A percentile compares a stretch with the other conserved stretches of the same genome.
These are phyloP conservation scores for Cicer bijugum DNA, from an alignment of 306 rosid genomes.

Conservation along the genomic window DNA sequence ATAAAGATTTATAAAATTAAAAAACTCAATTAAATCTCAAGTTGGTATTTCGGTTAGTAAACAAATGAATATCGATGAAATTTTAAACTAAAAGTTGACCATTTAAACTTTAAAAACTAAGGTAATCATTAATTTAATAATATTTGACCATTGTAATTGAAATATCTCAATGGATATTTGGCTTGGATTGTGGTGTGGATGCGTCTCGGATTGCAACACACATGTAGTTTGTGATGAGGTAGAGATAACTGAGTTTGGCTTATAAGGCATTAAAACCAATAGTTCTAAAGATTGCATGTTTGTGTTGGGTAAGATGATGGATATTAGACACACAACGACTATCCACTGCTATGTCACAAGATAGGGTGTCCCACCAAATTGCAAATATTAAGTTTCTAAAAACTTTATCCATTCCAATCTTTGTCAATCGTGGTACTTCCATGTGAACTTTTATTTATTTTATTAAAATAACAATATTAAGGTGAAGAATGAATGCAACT, in stretches of 20 bases:
- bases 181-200: conserved; percentile 37
- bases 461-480: neutral
- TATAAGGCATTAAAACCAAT: neutral
- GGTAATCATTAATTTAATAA: no score
- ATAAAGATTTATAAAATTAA: neutral
- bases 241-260: conserved; percentile 34
- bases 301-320: conserved; percentile 39
- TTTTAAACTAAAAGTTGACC: no score
- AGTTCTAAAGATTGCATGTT: conserved; percentile 43
- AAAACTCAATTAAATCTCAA: neutral
- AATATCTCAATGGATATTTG: neutral
- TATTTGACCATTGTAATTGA: neutral
- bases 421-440: conserved; percentile 48
- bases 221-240: conserved; percentile 48
- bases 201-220: conserved; percentile 27
- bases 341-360: conserved; percentile 43
- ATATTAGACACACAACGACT: conserved; percentile 39
- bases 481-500: neutral
- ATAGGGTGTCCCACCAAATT: conserved; percentile 48
- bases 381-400: neutral
- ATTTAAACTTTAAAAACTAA: no score
- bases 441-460: conserved; percentile 36
- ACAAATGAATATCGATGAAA: no score
- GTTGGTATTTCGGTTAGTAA: no score
- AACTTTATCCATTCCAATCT: conserved; percentile 49